These are phyloP conservation scores for Knufia fluminis DNA, from an alignment of 2,329 filamentous ascomycete species.

Conservation along the genomic window DNA sequence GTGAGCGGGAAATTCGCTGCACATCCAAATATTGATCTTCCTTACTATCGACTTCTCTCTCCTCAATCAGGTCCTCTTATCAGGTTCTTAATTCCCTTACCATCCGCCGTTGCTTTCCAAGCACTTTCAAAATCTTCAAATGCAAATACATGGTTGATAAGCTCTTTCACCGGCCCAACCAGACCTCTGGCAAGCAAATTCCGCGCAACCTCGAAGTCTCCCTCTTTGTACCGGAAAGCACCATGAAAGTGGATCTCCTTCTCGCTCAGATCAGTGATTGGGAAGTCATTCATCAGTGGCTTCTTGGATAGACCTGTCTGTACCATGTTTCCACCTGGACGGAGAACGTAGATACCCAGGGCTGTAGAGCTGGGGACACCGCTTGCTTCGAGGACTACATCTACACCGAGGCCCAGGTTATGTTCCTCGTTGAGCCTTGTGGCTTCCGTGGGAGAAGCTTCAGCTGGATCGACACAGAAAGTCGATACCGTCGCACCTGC, in stretches of 20 bases:
- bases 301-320: conserved; percentile 30
- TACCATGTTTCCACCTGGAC: conserved; percentile 26
- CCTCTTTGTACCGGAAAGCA: conserved; percentile 28
- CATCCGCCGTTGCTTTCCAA: conserved; percentile 26
- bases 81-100: conserved; percentile 22
- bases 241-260: conserved; percentile 30
- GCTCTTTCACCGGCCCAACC: conserved; percentile 24
- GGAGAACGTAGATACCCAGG: conserved; percentile 33
- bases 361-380: conserved; percentile 37
- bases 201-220: conserved; percentile 31
- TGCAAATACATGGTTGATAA: conserved; percentile 28
- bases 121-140: conserved; percentile 29
- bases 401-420: conserved; percentile 30
- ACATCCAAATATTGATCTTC: too few species aligned
- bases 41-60: too few species aligned
- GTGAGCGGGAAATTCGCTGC: too few species aligned
- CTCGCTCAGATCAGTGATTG: conserved; percentile 29
- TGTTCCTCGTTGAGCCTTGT: conserved; percentile 28
- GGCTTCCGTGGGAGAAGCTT: conserved; percentile 24
- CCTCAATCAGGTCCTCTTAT: too few species aligned
- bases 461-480: conserved; percentile 14
- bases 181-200: conserved; percentile 27
- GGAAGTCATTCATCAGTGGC: conserved; percentile 29
- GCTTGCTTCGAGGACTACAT: conserved; percentile 36
- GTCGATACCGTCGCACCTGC: conserved; percentile 7